A percentile compares a stretch with the other conserved stretches of the same genome.
Conservation (phyloP, 2,329 filamentous ascomycete species). For the Ambrosiella xylebori region DNA sequence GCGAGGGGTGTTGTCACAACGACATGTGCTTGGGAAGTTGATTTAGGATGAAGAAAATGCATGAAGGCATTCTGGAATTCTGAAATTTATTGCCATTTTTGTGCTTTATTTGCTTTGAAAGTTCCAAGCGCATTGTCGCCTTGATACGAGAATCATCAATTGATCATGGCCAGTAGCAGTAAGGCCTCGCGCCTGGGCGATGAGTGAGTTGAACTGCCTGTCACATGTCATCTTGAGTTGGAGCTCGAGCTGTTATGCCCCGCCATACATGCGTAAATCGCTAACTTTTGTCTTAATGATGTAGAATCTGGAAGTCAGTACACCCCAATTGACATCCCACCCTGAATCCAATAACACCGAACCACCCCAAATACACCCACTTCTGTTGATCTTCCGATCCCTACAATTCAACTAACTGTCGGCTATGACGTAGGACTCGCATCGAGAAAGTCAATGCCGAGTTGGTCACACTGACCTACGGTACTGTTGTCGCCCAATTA, state of each 20-base stretch:
- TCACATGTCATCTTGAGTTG: not conserved
- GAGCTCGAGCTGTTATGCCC: not conserved
- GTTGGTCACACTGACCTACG: slow-evolving; percentile 91
- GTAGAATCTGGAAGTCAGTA: slow-evolving; percentile 82
- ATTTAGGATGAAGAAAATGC: not conserved
- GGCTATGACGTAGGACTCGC: slow-evolving; percentile 46
- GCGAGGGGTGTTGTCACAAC: not conserved
- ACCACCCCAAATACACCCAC: not conserved
- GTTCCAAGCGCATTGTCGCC: no score
- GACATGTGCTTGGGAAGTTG: not conserved
- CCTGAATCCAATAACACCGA: not conserved
- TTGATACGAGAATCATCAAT: not conserved
- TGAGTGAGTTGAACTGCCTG: slow-evolving; percentile 30
- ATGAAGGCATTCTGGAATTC: not conserved
- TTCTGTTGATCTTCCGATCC: not conserved
- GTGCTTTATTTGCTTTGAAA: not conserved
- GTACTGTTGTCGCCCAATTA: slow-evolving; percentile 88
- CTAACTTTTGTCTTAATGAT: slow-evolving; percentile 5
- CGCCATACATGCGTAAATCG: slow-evolving; percentile 5
- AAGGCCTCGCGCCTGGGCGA: slow-evolving; percentile 45
- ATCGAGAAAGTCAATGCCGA: slow-evolving; percentile 98
- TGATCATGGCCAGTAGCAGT: slow-evolving; percentile 38
- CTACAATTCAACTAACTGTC: not conserved
- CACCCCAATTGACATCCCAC: not conserved
- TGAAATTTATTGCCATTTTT: not conserved